These are phyloP conservation scores for Boletus speciosus DNA, from an alignment of 768 basidiomycete species.

Conservation along the genomic window DNA sequence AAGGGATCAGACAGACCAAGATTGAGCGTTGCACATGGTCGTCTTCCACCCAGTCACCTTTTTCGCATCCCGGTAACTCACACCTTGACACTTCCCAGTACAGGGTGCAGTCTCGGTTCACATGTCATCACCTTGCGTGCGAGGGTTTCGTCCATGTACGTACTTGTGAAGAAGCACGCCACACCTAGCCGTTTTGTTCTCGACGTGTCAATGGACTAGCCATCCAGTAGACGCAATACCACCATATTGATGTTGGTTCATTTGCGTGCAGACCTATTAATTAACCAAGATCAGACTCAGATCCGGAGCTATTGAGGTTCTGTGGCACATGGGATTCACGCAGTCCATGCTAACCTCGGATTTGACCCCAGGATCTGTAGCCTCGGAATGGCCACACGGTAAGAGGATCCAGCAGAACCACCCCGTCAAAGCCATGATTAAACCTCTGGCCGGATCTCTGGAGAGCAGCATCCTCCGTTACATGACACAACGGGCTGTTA, in stretches of 20 bases:
- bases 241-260: background rate
- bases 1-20: constrained; percentile 74
- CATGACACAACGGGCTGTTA: background rate
- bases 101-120: constrained; percentile 3
- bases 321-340: constrained; percentile 8
- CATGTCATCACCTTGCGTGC: constrained; percentile 13
- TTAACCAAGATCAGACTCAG: background rate
- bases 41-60: background rate
- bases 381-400: background rate
- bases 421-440: background rate
- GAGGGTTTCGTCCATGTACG: background rate
- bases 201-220: background rate
- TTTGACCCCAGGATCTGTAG: constrained; percentile 8
- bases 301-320: constrained; percentile 4
- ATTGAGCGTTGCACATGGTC: constrained; percentile 36
- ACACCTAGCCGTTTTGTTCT: background rate
- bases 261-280: background rate
- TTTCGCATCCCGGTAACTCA: background rate
- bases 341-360: background rate
- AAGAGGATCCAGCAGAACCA: background rate
- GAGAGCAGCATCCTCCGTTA: background rate
- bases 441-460: background rate
- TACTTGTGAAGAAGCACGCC: constrained; percentile 5
- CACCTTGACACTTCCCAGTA: background rate
- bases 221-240: constrained; percentile 9